Percentiles rank a stretch among this genome's conserved stretches.
These are phyloP conservation scores for Lecanicillium sp. DNA, from an alignment of 2,329 filamentous ascomycete genomes.

Conservation along the genomic window DNA sequence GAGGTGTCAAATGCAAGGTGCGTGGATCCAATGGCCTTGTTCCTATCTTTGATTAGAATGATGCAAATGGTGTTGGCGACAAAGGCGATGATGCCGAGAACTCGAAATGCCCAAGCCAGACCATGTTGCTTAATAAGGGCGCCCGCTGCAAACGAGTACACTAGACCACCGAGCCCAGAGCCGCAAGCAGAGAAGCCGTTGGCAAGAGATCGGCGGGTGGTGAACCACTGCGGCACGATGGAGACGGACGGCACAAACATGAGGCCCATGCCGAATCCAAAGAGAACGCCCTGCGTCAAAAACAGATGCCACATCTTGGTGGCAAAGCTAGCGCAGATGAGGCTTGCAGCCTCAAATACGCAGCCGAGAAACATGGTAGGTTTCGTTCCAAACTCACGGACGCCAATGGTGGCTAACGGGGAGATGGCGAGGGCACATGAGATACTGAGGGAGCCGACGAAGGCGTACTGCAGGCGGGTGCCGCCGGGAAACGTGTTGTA, in stretches of 20 bases:
- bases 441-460: slow-evolving; percentile 50
- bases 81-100: slow-evolving; percentile 38
- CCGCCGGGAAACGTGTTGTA: slow-evolving; percentile 52
- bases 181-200: slow-evolving; percentile 49
- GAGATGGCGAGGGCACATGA: slow-evolving; percentile 54
- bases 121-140: slow-evolving; percentile 47
- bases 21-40: slow-evolving; percentile 60
- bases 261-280: slow-evolving; percentile 55
- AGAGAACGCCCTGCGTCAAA: slow-evolving; percentile 50
- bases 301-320: slow-evolving; percentile 61
- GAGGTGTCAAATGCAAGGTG: slow-evolving; percentile 58
- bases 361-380: slow-evolving; percentile 59
- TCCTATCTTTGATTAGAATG: slow-evolving; percentile 61
- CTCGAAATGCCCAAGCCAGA: slow-evolving; percentile 48
- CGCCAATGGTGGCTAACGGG: slow-evolving; percentile 56
- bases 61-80: slow-evolving; percentile 52
- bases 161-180: slow-evolving; percentile 30
- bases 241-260: slow-evolving; percentile 48
- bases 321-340: slow-evolving; percentile 66
- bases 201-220: slow-evolving; percentile 44
- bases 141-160: slow-evolving; percentile 15
- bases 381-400: slow-evolving; percentile 55
- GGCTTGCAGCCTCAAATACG: slow-evolving; percentile 52
- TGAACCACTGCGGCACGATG: slow-evolving; percentile 56
- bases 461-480: slow-evolving; percentile 61